Base-by-base conservation (phyloP, 768 basidiomycete genomes). In the Suillus sp. region DNA sequence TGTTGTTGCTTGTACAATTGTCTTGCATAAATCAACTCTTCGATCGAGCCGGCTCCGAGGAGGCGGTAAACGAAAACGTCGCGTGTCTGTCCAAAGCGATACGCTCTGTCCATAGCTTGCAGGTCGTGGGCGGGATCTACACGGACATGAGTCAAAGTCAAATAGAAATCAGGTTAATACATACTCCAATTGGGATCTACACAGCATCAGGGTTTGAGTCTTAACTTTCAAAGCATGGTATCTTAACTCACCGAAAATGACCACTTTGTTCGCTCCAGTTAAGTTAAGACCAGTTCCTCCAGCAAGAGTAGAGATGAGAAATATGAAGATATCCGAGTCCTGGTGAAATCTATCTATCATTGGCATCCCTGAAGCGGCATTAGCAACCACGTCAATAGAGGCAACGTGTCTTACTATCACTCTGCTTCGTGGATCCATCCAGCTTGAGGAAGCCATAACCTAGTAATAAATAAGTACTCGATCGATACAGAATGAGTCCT, bases 1-100 rank as follows among this genome's bases (percentile, higher is more conserved):
- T 93, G 91, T 71, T 96, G 95, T 66, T 95, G 93, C 72, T 96
- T 96, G 77, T 95, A 95, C 25, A 96, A 84, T 71, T 96, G 94
- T 14, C 93, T 86, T 0, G 91, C 91, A 68, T 95, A 95, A 22
- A 95, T 93, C 48, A 93, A 76, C 71, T 96, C 93, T 69, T 95
- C 93, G 14, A 95, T 81, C 8, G 92, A 92, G 3, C 95, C 94
- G 3, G 93, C 92, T 1, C 91, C 93, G 18, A 96, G 80, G 8
- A 96, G 81, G 40, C 95, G 85, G 69, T 87, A 93, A 1, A 96
- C 93, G 1, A 84, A 80, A 25, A 96, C 95, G 68, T 95, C 89
- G 22, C 93, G 88, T 1, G 83, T 87, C 74, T 96, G 95, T 16
- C 95, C 95, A 64, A 93, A 91, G 6, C 92, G 86, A 71, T 90